Evolutionary conservation across 1,139 yeast genomes (phyloP).

Genomic region (Yamadazyma spencermartinsiae): DNA sequence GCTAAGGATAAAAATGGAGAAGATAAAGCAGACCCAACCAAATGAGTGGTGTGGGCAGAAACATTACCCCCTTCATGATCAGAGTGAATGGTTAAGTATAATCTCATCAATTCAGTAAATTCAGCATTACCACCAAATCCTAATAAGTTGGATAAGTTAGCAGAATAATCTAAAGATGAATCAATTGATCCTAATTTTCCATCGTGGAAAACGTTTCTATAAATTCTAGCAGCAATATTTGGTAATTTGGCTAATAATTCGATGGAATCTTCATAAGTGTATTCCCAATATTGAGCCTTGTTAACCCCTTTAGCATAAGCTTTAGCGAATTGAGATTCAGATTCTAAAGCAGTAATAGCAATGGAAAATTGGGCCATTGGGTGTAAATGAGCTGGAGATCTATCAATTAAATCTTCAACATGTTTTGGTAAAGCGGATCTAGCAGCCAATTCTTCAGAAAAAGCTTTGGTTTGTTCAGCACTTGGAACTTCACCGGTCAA

Average conservation of each 20-base stretch:
- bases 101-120: conserved; percentile 87
- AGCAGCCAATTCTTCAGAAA: conserved; percentile 82
- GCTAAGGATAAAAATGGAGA: conserved; percentile 91
- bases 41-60: conserved; percentile 95
- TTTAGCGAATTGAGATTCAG: conserved; percentile 86
- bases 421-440: conserved; percentile 84
- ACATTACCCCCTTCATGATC: conserved; percentile 99
- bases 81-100: conserved; percentile 91
- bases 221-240: conserved; percentile 88
- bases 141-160: conserved; percentile 80
- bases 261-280: conserved; percentile 87
- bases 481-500: conserved; percentile 90
- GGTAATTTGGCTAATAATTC: conserved; percentile 91
- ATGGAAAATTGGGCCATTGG: conserved; percentile 98
- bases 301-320: conserved; percentile 88
- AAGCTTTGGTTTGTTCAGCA: conserved; percentile 68
- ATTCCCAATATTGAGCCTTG: conserved; percentile 89
- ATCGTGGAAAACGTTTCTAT: conserved; percentile 85
- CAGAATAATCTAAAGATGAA: conserved; percentile 83
- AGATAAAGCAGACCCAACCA: conserved; percentile 93
- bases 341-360: conserved; percentile 88
- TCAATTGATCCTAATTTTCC: conserved; percentile 78
- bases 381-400: conserved; percentile 83
- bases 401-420: conserved; percentile 78
- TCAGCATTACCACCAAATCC: conserved; percentile 81